Conservation (phyloP, 495 filamentous ascomycete genomes). For the Talaromyces borbonicus region DNA sequence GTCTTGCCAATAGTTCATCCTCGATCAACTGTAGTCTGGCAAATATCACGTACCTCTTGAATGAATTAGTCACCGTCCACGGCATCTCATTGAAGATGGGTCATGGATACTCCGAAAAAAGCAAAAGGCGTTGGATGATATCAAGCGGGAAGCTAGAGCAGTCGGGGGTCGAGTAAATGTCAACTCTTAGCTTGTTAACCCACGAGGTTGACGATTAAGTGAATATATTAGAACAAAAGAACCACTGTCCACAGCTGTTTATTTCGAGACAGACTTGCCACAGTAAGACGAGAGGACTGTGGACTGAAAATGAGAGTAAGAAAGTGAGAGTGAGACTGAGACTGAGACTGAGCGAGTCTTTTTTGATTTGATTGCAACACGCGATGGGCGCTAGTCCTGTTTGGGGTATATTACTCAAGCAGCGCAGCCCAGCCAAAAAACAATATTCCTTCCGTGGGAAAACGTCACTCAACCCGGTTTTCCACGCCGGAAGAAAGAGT, state of each 20-base stretch:
- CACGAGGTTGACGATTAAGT: no score
- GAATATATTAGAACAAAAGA: no score
- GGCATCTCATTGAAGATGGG: conserved; percentile 35
- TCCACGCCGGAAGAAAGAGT: no score
- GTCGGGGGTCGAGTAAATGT: background rate
- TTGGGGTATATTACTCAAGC: conserved; percentile 8
- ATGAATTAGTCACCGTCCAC: conserved; percentile 49
- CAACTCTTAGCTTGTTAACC: no score
- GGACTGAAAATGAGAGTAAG: no score
- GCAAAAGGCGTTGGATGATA: background rate
- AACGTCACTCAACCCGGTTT: conserved; percentile 3
- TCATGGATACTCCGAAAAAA: conserved; percentile 1
- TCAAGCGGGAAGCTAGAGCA: background rate
- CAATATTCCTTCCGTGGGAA: no score
- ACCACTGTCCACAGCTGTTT: no score
- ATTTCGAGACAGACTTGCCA: no score
- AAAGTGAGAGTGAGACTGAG: no score
- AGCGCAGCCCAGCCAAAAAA: background rate
- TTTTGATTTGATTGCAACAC: background rate
- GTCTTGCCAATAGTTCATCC: background rate
- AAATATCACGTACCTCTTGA: conserved; percentile 35
- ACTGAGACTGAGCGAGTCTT: no score
- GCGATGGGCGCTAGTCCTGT: conserved; percentile 4
- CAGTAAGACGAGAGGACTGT: no score
- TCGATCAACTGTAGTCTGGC: background rate